These are phyloP conservation scores for Paecilomyces formosus DNA, from an alignment of 2,329 filamentous ascomycete species.

Conservation along the genomic window DNA sequence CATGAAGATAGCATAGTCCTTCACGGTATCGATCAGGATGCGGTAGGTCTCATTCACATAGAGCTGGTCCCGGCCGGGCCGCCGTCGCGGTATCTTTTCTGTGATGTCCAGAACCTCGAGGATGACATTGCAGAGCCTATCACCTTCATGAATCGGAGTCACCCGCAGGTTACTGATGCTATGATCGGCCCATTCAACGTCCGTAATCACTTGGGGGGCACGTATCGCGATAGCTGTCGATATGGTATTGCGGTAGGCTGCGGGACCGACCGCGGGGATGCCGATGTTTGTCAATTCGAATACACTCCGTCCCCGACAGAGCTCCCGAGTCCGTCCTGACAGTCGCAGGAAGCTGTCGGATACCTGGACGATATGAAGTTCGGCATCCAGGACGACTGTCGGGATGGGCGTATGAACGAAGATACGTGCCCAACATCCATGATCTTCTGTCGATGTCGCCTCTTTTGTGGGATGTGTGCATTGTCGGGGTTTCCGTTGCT, in stretches of 20 bases:
- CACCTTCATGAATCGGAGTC: conserved; percentile 36
- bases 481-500: background rate
- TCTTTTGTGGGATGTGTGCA: background rate
- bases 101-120: conserved; percentile 35
- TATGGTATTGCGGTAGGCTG: conserved; percentile 29
- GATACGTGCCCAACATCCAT: conserved; percentile 5
- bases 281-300: conserved; percentile 29
- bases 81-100: conserved; percentile 15
- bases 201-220: conserved; percentile 26
- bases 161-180: conserved; percentile 25
- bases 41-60: conserved; percentile 50
- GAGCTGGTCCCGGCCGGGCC: conserved; percentile 33
- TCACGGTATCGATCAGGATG: conserved; percentile 55
- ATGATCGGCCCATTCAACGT: conserved; percentile 8
- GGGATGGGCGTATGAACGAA: conserved; percentile 25
- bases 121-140: conserved; percentile 32
- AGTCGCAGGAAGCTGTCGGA: conserved; percentile 37
- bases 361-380: conserved; percentile 31
- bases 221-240: conserved; percentile 29
- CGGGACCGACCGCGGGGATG: conserved; percentile 28
- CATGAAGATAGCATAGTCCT: conserved; percentile 58
- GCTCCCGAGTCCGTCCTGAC: conserved; percentile 23
- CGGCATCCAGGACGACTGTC: conserved; percentile 30
- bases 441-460: background rate
- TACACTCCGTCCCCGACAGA: conserved; percentile 29